A percentile compares a stretch with the other conserved stretches of the same genome.
phyloP scores from a whole-genome alignment of 306 rosid genomes.

The Lathyrus oleraceus region DNA sequence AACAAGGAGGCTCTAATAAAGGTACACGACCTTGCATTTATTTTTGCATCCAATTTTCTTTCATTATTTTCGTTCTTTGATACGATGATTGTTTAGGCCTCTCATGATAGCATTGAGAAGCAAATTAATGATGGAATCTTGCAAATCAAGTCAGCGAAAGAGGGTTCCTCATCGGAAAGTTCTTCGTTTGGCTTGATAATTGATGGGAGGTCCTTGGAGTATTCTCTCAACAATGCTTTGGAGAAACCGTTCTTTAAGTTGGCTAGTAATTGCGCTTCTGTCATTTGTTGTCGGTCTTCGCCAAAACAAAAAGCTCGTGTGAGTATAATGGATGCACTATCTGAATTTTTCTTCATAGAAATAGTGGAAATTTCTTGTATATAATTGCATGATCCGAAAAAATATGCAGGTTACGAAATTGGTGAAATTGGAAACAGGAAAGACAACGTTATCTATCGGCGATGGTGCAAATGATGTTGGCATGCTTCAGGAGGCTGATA shows the following conservation, averaged over 20 bases:
- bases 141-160: slow-evolving; percentile 51
- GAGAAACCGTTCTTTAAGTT: slow-evolving; percentile 69
- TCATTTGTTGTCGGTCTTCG: slow-evolving; percentile 86
- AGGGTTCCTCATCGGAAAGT: slow-evolving; percentile 35
- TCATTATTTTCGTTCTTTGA: slow-evolving; percentile 35
- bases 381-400: slow-evolving; percentile 24
- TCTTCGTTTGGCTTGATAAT: slow-evolving; percentile 67
- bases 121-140: slow-evolving; percentile 64
- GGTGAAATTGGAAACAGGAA: slow-evolving; percentile 73
- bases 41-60: slow-evolving; percentile 5
- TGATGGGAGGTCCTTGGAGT: slow-evolving; percentile 87
- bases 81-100: slow-evolving; percentile 59
- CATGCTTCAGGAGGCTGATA: slow-evolving; percentile 94
- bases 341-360: background rate
- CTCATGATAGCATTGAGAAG: slow-evolving; percentile 57
- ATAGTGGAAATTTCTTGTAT: background rate
- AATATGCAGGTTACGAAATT: slow-evolving; percentile 70
- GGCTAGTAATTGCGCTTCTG: slow-evolving; percentile 75
- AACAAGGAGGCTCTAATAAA: slow-evolving; percentile 52
- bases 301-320: slow-evolving; percentile 94
- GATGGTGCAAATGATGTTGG: slow-evolving; percentile 97
- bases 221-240: slow-evolving; percentile 52
- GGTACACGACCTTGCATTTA: slow-evolving; percentile 46
- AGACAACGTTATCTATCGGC: slow-evolving; percentile 73
- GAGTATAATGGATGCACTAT: slow-evolving; percentile 39